Percentiles rank a stretch among this genome's conserved stretches.
Evolutionary conservation across 1,139 yeast species (phyloP).

Genomic region (Hemisphaericaspora lyxosophila): DNA sequence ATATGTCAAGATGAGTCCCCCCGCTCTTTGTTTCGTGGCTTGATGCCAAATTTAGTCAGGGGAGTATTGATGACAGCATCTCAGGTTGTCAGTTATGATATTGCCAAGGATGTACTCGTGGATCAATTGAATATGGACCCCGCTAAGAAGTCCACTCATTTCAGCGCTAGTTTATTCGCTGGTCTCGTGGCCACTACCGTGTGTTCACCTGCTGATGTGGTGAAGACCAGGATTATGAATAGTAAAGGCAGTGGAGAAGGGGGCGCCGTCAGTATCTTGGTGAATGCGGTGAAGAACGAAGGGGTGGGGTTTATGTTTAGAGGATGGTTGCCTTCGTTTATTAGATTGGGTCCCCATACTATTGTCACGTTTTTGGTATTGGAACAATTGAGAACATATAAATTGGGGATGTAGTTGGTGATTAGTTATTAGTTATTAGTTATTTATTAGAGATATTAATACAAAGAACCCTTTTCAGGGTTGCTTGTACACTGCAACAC

Average conservation of each 20-base stretch:
- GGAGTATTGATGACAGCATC: constrained; percentile 90
- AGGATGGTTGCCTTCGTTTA: constrained; percentile 89
- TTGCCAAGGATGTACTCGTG: constrained; percentile 65
- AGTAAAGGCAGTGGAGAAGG: constrained; percentile 49
- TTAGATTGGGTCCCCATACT: constrained; percentile 87
- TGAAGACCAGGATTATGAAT: constrained; percentile 86
- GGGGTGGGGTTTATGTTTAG: constrained; percentile 80
- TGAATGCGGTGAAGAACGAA: constrained; percentile 60
- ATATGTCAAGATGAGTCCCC: constrained; percentile 64
- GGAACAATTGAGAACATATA: constrained; percentile 68
- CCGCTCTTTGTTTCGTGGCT: constrained; percentile 66
- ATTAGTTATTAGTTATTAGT: too few relatives aligned
- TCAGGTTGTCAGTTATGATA: constrained; percentile 85
- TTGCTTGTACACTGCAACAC: too few relatives aligned
- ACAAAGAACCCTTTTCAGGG: too few relatives aligned
- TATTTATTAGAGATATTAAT: too few relatives aligned
- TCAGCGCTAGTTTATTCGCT: constrained; percentile 72
- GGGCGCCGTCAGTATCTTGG: constrained; percentile 53
- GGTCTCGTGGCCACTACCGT: constrained; percentile 88
- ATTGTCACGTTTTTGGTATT: constrained; percentile 79
- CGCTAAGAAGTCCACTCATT: constrained; percentile 67
- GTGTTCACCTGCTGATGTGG: constrained; percentile 90
- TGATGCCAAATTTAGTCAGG: constrained; percentile 73
- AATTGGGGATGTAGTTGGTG: constrained; percentile 53
- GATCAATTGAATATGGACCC: constrained; percentile 53